Percentiles rank a stretch among this genome's conserved stretches.
These are phyloP conservation scores for Starmerella bacillaris DNA, from an alignment of 805 yeast species.

Conservation along the genomic window DNA sequence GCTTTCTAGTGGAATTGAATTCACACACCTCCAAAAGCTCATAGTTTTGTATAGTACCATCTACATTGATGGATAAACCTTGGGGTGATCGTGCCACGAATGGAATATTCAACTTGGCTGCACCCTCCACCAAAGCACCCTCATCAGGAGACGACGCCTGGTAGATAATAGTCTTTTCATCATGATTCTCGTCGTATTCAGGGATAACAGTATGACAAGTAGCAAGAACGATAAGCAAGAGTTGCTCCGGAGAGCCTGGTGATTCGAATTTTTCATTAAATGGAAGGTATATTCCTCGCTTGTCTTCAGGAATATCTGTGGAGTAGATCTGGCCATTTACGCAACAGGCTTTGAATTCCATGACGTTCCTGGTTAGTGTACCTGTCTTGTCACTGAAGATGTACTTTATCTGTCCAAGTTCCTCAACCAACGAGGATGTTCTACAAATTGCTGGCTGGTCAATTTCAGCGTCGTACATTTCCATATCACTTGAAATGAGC, in stretches of 20 bases:
- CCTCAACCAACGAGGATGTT: constrained; percentile 90
- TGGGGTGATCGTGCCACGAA: constrained; percentile 76
- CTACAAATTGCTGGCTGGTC: constrained; percentile 93
- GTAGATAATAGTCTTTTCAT: constrained; percentile 61
- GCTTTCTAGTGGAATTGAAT: constrained; percentile 89
- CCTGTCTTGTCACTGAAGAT: constrained; percentile 97
- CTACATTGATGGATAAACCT: constrained; percentile 46
- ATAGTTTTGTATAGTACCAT: constrained; percentile 39
- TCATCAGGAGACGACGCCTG: constrained; percentile 99
- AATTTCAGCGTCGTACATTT: constrained; percentile 68
- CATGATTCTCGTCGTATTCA: constrained; percentile 34
- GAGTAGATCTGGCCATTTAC: constrained; percentile 86
- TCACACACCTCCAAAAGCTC: constrained; percentile 84
- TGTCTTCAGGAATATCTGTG: constrained; percentile 80
- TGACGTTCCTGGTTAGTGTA: constrained; percentile 81
- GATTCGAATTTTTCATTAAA: constrained; percentile 3
- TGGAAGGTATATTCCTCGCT: constrained; percentile 61
- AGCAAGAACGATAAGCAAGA: constrained; percentile 66
- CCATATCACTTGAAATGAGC: constrained; percentile 85
- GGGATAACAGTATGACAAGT: constrained; percentile 98
- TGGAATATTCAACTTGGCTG: constrained; percentile 69
- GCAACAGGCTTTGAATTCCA: constrained; percentile 89
- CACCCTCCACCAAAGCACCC: constrained; percentile 96
- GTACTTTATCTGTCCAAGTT: constrained; percentile 89
- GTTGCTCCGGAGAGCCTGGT: constrained; percentile 25